Base-by-base conservation (phyloP, 192 early-diverging fungal species). In the Fimicolochytrium jonesii region DNA sequence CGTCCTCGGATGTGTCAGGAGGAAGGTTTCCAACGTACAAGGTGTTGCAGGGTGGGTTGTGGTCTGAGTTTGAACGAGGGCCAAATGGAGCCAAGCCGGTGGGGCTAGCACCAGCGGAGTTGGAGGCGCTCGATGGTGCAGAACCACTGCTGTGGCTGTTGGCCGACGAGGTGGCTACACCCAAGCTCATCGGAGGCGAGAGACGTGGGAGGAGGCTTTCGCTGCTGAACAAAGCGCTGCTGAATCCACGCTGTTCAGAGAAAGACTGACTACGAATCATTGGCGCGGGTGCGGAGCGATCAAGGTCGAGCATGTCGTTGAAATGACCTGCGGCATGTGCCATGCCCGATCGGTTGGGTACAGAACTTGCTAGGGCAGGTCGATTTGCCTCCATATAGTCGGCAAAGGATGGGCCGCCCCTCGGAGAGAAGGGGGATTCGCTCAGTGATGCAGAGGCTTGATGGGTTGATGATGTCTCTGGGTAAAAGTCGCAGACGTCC, bases 31-130 rank as follows among this genome's bases (percentile, higher is more conserved):
- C 95, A 26, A 98, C 93, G 64, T 98, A 98, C n/a, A 98, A 77
- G 4, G 95, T 98, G 71, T 98, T 98, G 80, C 95, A 98, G 1
- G 95, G 95, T 36, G 94, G 95, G 70, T 98, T 98, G 72, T 96
- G 94, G 75, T 98, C 94, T 33, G 78, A 82, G 18, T 76, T 62
- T 34, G 43, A 54, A 63, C 61, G 56, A 28, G 64, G 31, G 9
- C 22, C 15, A 47, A 36, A 61, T 15, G 59, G 59, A 15, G 29
- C 11, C 11, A 32, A 42, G 52, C 22, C 42, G 37, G 62, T 64
- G n/a, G 62, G 62, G 39, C 62, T 64, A 15, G 62, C 31, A n/a
- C 51, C 51, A 20, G 62, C 51, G 6, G 62, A 55, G 43, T 42
- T 64, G 11, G 62, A 55, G 15, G 62, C 49, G 37, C 62, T 64